phyloP scores from a whole-genome alignment of 2,329 filamentous ascomycete species.

The Acephala macrosclerotiorum region DNA sequence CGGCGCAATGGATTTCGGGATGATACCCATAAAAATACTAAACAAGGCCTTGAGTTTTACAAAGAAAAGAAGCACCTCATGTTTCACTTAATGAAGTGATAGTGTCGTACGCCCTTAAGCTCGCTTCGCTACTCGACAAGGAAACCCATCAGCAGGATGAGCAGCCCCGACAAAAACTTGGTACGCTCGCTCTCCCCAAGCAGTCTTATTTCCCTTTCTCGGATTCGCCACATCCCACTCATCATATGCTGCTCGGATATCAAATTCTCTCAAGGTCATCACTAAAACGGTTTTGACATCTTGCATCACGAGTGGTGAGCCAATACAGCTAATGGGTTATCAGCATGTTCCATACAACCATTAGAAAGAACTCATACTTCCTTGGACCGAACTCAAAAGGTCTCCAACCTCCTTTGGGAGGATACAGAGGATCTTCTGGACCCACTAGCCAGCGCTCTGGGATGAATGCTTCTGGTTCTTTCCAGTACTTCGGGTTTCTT shows the following conservation, averaged over 20 bases:
- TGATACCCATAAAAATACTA: too few species aligned
- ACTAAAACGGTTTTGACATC: slow-evolving; percentile 57
- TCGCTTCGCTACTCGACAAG: slow-evolving; percentile 47
- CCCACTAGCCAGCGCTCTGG: slow-evolving; percentile 55
- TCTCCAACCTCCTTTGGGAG: slow-evolving; percentile 54
- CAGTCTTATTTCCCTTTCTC: slow-evolving; percentile 25
- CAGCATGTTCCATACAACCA: background rate
- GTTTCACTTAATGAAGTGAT: background rate
- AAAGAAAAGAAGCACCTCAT: background rate
- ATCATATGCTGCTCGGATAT: slow-evolving; percentile 33
- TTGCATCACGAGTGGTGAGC: slow-evolving; percentile 58
- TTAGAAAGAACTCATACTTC: slow-evolving; percentile 40
- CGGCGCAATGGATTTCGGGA: too few species aligned
- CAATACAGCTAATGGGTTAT: slow-evolving; percentile 52
- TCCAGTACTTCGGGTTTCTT: slow-evolving; percentile 51
- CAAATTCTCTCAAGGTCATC: slow-evolving; percentile 49
- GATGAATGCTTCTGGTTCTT: slow-evolving; percentile 52
- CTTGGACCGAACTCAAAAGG: slow-evolving; percentile 62
- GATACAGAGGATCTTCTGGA: slow-evolving; percentile 46
- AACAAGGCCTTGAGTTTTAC: too few species aligned
- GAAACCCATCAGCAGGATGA: slow-evolving; percentile 34
- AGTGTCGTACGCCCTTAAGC: background rate
- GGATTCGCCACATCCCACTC: slow-evolving; percentile 31
- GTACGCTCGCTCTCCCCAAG: slow-evolving; percentile 32
- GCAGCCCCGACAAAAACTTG: slow-evolving; percentile 30